Evolutionary conservation across 768 basidiomycete genomes (phyloP).

Genomic region (Porphyrellus cyaneotinctus): DNA sequence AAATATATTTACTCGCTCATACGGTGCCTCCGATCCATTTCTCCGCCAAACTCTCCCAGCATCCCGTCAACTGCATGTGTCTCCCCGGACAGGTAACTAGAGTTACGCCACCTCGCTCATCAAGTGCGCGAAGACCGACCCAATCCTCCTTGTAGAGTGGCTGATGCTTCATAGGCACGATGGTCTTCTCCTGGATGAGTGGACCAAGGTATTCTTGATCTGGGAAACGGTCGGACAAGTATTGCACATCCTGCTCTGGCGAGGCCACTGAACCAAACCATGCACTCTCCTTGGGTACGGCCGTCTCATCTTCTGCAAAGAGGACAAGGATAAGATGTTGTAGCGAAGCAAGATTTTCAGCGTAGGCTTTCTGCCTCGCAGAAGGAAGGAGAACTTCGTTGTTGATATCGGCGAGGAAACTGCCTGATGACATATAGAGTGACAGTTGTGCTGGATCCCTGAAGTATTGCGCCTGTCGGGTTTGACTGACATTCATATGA

Average conservation of each 20-base stretch:
- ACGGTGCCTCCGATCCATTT: constrained; percentile 37
- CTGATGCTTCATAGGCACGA: constrained; percentile 71
- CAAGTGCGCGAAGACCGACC: constrained; percentile 72
- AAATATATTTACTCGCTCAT: background rate
- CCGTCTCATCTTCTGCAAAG: constrained; percentile 70
- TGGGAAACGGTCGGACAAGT: background rate
- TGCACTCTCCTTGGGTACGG: constrained; percentile 78
- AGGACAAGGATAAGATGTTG: constrained; percentile 67
- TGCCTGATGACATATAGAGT: constrained; percentile 54
- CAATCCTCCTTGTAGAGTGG: constrained; percentile 74
- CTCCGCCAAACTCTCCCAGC: constrained; percentile 54
- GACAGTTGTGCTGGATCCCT: constrained; percentile 64
- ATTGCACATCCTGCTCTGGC: constrained; percentile 29
- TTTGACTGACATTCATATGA: background rate
- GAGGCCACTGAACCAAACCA: constrained; percentile 79
- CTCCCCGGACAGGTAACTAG: constrained; percentile 63
- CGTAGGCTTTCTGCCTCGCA: constrained; percentile 56
- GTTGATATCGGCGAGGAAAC: constrained; percentile 74
- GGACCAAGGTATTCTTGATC: constrained; percentile 13
- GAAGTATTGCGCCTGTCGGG: constrained; percentile 74
- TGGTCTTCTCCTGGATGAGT: constrained; percentile 25
- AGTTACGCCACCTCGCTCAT: constrained; percentile 58
- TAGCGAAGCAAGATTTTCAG: constrained; percentile 54
- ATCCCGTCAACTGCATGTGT: constrained; percentile 70
- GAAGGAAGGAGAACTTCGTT: constrained; percentile 56